Base-by-base conservation (phyloP, 1,284 basidiomycete genomes). In the Ceratobasidium sp. region DNA sequence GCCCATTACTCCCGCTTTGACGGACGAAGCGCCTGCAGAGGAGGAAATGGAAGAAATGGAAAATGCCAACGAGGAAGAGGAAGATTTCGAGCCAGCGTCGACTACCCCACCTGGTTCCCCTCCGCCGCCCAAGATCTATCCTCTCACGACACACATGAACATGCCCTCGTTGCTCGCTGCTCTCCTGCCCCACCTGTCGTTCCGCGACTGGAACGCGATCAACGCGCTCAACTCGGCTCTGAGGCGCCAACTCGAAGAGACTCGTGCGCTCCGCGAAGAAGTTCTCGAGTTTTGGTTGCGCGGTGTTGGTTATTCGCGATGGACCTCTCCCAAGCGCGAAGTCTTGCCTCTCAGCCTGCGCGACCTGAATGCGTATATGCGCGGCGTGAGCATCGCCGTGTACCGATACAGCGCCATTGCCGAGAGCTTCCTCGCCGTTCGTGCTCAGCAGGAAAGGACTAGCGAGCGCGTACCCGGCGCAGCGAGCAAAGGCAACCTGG, bases 301-400 rank as follows among this genome's bases (percentile, higher is more conserved):
- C 32, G 64, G 79, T 45, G 85, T 92, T 6, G 91, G 91, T 8
- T 93, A 35, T 17, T 73, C 75, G 57, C 79, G 84, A 53, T 93
- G 91, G 91, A 68, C 72, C 72, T 3, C 87, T 83, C 81, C 55
- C 79, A 81, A 15, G 84, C 83, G 38, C 87, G 73, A 93, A 69
- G 86, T 87, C 12, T 74, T 92, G 42, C 78, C 80, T 31, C 74
- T 93, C 68, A 85, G 84, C 7, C 75, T 91, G 47, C 81, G 85
- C 88, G 91, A 93, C 77, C 81, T 93, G 42, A 84, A 85, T 73
- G 83, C 87, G 57, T 93, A 92, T 74, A 87, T 93, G 84, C 83
- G 86, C 58, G 89, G 89, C 1, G 87, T 92, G 1, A 87, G 86
- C 6, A 84, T 90, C 43, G 90, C 91, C 6, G 82, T 83, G 3